Evolutionary conservation across 129 eudicot genomes (phyloP).

Genomic region (Helianthus annuus): HanXRQr2.0-SUNRISE NC_035439.2:141518129-141518628

Average conservation of each 20-base stretch:
- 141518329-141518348: conserved; percentile 64
- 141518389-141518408: conserved; percentile 94
- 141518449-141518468: conserved; percentile 1
- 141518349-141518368: conserved; percentile 94
- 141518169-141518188: conserved; percentile 74
- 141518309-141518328: background rate
- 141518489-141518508: no score
- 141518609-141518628: no score
- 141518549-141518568: no score
- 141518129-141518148: background rate
- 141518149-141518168: conserved; percentile 65
- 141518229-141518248: conserved; percentile 93
- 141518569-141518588: no score
- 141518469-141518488: background rate
- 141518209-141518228: conserved; percentile 98
- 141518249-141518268: conserved; percentile 72
- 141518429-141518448: conserved; percentile 2
- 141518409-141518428: conserved; percentile 63
- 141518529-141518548: no score
- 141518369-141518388: conserved; percentile 91
- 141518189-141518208: conserved; percentile 89
- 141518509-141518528: no score
- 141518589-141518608: no score
- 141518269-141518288: conserved; percentile 41
- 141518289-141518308: background rate